Evolutionary conservation across 2,329 filamentous ascomycete species (phyloP), one percentile per base, ranked within the genome.

Genomic region (Botrytis paeoniae): DNA sequence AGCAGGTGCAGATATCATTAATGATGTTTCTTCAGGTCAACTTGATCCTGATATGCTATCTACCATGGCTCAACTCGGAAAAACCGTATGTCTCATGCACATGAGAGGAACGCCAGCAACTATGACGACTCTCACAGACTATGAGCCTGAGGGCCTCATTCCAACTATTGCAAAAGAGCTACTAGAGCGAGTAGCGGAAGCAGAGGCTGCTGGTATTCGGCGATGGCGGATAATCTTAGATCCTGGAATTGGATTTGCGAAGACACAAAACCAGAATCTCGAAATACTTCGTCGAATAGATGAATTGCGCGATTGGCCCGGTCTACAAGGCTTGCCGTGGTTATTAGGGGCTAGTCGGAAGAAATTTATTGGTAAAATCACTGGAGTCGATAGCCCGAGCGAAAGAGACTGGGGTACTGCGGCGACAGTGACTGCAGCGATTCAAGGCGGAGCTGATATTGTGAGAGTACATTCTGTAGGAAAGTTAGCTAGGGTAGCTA

Each of bases 191-290:
- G 87, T 98, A 8, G 84, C 84, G 0, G 93, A 89, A 2, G 96
- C 96, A 35, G 87, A 97, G 81, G 86, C 85, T 22, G 94, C 94
- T 0, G 96, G 96, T 0, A 88, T 99, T 61, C 88, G 93, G 6
- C 91, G 95, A 66, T 99, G 96, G 96, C 92, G 95, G 76, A 97
- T 99, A 76, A 90, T 98, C 48, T 89, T 98, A 2, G 96, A 99
- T 81, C 96, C 96, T 0, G 96, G 96, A 0, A 88, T 99, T 45
- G 96, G 96, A 0, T 99, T 99, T 80, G 94, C 96, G 72, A 99
- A 99, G 84, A 91, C 89, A 0, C 85, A 87, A 71, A 85, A 87
- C 59, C 94, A 98, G 81, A 98, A 98, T 81, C 84, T 98, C 3
- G 90, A 94, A 77, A 84, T 99, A 3, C 84, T 99, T 48, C 86